Percentiles rank a stretch among this genome's conserved stretches.
Conservation (phyloP, 2,329 filamentous ascomycete species). For the Aspergillus costaricaensis region DNA sequence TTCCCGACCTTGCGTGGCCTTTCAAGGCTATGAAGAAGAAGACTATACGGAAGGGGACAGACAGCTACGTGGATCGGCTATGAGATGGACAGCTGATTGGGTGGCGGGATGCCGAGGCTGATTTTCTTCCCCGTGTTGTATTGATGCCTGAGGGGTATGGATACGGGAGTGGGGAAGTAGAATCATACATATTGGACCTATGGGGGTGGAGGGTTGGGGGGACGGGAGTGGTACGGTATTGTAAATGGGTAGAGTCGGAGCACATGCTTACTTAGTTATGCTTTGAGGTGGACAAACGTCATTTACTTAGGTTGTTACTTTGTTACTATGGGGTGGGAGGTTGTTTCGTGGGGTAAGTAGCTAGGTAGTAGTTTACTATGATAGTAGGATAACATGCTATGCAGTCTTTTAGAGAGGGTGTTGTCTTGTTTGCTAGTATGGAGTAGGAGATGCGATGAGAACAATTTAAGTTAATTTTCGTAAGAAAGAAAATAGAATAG, state of each 20-base stretch:
- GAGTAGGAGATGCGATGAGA: background rate
- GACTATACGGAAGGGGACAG: background rate
- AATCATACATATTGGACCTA: no score
- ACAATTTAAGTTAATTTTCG: no score
- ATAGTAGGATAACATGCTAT: no score
- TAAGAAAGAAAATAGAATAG: no score
- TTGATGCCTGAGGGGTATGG: slow-evolving; percentile 4
- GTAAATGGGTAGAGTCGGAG: no score
- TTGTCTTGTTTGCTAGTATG: no score
- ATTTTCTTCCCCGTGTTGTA: background rate
- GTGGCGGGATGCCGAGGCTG: slow-evolving; percentile 9
- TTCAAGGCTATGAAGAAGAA: background rate
- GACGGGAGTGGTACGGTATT: slow-evolving; percentile 11
- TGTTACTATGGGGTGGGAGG: no score
- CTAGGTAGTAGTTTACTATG: no score
- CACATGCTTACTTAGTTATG: background rate
- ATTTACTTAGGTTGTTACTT: background rate
- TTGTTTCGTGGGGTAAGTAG: no score
- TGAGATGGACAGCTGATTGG: background rate
- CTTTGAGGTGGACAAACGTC: slow-evolving; percentile 21
- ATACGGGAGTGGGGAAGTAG: background rate
- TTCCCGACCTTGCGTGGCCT: slow-evolving; percentile 29
- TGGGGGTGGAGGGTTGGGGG: background rate
- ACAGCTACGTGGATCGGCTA: background rate
- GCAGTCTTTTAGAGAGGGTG: no score